Conservation (phyloP, 2,329 filamentous ascomycete species). For the Nigrospora sphaerica region DNA sequence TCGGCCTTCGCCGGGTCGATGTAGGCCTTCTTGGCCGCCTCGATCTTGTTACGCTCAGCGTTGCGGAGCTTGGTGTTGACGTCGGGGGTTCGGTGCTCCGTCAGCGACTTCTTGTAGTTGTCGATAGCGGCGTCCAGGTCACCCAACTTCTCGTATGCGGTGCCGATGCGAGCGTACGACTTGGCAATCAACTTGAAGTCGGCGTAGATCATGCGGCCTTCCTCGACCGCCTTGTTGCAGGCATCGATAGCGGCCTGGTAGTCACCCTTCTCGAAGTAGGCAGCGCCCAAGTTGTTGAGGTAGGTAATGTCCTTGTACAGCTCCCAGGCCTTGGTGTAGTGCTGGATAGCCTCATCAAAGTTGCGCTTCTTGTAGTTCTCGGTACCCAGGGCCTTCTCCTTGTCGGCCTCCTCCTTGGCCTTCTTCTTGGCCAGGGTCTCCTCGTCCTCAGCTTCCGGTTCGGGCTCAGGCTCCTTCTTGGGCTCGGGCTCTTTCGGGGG, state of each 20-base stretch:
- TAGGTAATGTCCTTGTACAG: slow-evolving; percentile 94
- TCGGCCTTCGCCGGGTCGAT: slow-evolving; percentile 88
- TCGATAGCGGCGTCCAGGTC: slow-evolving; percentile 74
- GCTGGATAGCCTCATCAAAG: slow-evolving; percentile 88
- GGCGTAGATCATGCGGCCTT: slow-evolving; percentile 81
- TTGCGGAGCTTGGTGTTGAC: slow-evolving; percentile 86
- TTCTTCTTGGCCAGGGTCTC: slow-evolving; percentile 79
- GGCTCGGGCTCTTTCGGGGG: slow-evolving; percentile 47
- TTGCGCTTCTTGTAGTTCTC: slow-evolving; percentile 98
- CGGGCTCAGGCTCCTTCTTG: slow-evolving; percentile 44
- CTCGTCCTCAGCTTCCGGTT: slow-evolving; percentile 67
- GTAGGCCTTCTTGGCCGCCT: slow-evolving; percentile 70
- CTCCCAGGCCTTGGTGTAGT: slow-evolving; percentile 95
- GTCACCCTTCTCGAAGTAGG: slow-evolving; percentile 93
- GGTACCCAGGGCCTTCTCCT: slow-evolving; percentile 89
- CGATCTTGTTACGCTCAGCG: slow-evolving; percentile 80
- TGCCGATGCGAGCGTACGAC: slow-evolving; percentile 92
- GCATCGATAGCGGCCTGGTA: slow-evolving; percentile 79
- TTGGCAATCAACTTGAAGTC: slow-evolving; percentile 99
- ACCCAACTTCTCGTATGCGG: slow-evolving; percentile 85
- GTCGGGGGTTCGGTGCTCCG: slow-evolving; percentile 93
- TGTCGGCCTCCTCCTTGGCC: slow-evolving; percentile 87
- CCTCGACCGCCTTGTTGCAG: slow-evolving; percentile 81
- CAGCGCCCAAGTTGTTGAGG: slow-evolving; percentile 90
- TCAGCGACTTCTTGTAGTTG: slow-evolving; percentile 89